phyloP scores from a whole-genome alignment of 2,329 filamentous ascomycete genomes.

The Alternaria rosae region DNA sequence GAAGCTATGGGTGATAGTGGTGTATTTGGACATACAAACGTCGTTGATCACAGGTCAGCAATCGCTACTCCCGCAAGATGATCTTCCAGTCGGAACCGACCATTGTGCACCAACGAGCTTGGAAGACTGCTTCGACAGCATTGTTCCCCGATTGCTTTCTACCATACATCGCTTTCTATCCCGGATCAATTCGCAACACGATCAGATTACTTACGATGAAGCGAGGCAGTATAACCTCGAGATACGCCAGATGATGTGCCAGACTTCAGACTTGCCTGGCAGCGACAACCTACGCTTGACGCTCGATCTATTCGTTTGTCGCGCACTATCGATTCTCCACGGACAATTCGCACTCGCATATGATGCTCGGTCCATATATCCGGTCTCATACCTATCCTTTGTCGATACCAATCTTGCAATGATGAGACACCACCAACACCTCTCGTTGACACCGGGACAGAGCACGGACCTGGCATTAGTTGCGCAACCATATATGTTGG shows the following conservation, averaged over 20 bases:
- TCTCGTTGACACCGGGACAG: background rate
- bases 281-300: background rate
- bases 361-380: background rate
- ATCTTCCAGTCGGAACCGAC: background rate
- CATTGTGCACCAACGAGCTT: background rate
- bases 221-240: background rate
- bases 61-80: background rate
- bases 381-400: background rate
- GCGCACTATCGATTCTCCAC: background rate
- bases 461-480: slow-evolving; percentile 17
- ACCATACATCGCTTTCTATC: background rate
- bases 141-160: background rate
- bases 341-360: background rate
- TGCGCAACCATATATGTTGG: slow-evolving; percentile 30
- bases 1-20: background rate
- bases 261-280: background rate
- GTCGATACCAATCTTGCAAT: background rate
- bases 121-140: background rate
- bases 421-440: background rate
- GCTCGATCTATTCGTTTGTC: background rate
- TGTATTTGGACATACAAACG: background rate
- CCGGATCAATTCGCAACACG: background rate
- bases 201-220: background rate
- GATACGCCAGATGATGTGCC: background rate
- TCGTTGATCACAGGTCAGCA: background rate